Base-by-base conservation (phyloP, 2,329 filamentous ascomycete genomes). In the Sclerotinia borealis region DNA sequence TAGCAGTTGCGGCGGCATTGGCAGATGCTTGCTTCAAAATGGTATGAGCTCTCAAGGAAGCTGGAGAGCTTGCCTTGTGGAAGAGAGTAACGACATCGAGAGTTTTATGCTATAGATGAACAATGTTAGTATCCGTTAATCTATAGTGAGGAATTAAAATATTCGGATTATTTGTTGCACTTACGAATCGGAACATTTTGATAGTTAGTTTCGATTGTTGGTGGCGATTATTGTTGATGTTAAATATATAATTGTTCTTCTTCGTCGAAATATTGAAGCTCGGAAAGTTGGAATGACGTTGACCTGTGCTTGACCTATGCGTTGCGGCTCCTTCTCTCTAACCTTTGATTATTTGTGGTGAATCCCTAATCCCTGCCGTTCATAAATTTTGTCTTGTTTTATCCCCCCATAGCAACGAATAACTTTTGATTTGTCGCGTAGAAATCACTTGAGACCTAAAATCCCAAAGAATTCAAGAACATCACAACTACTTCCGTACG, bases 31-130 rank as follows among this genome's bases (percentile, higher is more conserved):
- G 87, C 79, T 95, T 96, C 65, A 98, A 85, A 60, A 96, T 79
- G 48, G 85, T 88, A 66, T 88, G 85, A 37, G 89, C 89, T 65
- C 89, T 86, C 58, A 85, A 80, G 4, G 93, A 97, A 68, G 88
- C 82, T 27, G 89, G 84, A 61, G 85, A 84, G 71, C 82, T 83
- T 64, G 93, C 85, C 77, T 91, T 90, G 84, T 97, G 93, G 83
- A 98, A 99, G 81, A 99, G 88, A 66, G 93, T 98, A 75, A 98
- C 86, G 69, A 96, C 91, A 80, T 98, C 93, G 77, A 91, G 84
- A 69, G 89, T 84, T 82, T 92, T 93, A 78, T 82, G 85, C 89
- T 92, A 43, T 22, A 6, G 11, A 27, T 10, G 39, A n/a, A 63
- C 19, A 37, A 48, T 17, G 50, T 61, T 22, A 60, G 60, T 13